Evolutionary conservation across 139 green algal species (phyloP).

Genomic region (Marvania coccoides): DNA sequence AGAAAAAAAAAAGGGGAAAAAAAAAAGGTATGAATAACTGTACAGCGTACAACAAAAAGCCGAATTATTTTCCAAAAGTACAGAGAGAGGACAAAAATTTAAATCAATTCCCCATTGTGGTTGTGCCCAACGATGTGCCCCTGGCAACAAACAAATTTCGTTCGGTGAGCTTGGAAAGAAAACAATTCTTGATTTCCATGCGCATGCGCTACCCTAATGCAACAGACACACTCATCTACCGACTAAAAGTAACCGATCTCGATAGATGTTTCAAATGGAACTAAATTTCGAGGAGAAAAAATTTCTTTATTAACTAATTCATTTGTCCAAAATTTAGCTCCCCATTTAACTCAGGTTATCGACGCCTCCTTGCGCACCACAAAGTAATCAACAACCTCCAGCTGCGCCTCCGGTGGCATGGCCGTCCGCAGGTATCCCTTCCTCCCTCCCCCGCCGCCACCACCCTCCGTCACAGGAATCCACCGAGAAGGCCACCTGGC

Average conservation of each 20-base stretch:
- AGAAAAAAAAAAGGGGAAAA: too few relatives aligned
- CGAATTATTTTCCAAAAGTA: too few relatives aligned
- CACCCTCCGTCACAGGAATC: conserved; percentile 21
- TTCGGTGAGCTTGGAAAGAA: background rate
- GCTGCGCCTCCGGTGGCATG: conserved; percentile 7
- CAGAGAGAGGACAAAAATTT: too few relatives aligned
- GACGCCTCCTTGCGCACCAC: conserved; percentile 14
- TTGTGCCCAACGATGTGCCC: too few relatives aligned
- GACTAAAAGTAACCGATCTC: background rate
- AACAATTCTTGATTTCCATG: background rate
- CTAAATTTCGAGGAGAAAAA: too few relatives aligned
- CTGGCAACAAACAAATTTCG: too few relatives aligned
- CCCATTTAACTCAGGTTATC: background rate
- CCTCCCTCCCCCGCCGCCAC: background rate
- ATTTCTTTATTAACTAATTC: too few relatives aligned
- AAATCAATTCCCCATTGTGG: too few relatives aligned
- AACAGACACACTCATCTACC: background rate
- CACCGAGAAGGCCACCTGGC: conserved; percentile 35
- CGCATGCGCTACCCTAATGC: background rate
- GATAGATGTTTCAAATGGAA: background rate
- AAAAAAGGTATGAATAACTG: too few relatives aligned
- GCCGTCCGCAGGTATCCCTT: background rate
- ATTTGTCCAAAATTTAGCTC: background rate
- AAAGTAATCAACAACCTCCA: conserved; percentile 42
- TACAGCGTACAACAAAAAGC: too few relatives aligned